These are phyloP conservation scores for Penicillium atrosanguineum DNA, from an alignment of 495 filamentous ascomycete species.

Conservation along the genomic window DNA sequence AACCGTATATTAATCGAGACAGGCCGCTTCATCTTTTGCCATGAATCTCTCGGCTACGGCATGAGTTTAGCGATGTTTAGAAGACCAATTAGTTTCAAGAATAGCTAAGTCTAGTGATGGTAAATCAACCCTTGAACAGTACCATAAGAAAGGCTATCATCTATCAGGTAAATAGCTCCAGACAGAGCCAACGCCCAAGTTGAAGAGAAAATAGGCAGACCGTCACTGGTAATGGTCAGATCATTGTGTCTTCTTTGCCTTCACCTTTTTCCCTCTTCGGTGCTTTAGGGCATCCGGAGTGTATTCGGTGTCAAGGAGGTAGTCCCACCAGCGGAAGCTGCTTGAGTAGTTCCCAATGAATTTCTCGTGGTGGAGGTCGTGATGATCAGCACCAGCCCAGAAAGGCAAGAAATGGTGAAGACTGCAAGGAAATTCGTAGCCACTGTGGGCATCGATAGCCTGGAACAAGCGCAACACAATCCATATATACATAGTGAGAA, in stretches of 20 bases:
- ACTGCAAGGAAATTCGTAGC: conserved; percentile 97
- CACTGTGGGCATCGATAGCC: conserved; percentile 95
- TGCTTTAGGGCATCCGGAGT: conserved; percentile 81
- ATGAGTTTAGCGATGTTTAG: conserved; percentile 12
- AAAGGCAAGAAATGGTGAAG: conserved; percentile 96
- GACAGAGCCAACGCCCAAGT: conserved; percentile 11
- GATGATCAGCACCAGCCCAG: conserved; percentile 97
- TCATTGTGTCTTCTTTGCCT: conserved; percentile 10
- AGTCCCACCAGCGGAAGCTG: conserved; percentile 99
- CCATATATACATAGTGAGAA: conserved; percentile 97
- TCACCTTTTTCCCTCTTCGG: conserved; percentile 76
- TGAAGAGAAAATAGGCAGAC: conserved; percentile 16
- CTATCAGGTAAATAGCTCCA: conserved; percentile 12
- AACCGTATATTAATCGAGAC: conserved; percentile 9
- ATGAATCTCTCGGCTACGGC: conserved; percentile 11
- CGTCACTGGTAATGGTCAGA: conserved; percentile 2
- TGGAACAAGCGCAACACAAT: conserved; percentile 94
- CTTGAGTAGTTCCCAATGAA: conserved; percentile 98
- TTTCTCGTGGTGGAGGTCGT: conserved; percentile 93
- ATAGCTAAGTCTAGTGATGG: conserved; percentile 12
- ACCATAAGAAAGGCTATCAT: conserved; percentile 16
- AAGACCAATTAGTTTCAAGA: conserved; percentile 12
- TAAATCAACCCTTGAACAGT: conserved; percentile 14
- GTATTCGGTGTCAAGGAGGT: conserved; percentile 86
- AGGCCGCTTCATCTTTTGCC: conserved; percentile 9